These are phyloP conservation scores for Ettlia oleoabundans DNA, from an alignment of 139 green algal species.

Conservation along the genomic window DNA sequence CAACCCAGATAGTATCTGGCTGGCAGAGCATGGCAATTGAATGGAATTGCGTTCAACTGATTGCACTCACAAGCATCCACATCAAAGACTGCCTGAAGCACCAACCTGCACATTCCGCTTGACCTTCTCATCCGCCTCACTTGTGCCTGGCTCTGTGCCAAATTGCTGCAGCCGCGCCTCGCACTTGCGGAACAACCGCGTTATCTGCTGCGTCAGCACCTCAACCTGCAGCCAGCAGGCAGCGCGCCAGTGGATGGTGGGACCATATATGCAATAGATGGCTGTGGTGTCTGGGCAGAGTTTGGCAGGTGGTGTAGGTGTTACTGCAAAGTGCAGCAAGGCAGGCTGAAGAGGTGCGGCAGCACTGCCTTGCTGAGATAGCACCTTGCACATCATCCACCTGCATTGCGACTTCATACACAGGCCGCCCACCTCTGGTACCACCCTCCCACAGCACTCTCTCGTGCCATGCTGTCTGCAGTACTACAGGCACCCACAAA, in stretches of 20 bases:
- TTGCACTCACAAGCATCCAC: no score
- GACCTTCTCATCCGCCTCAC: conserved; percentile 60
- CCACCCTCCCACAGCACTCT: background rate
- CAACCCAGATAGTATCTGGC: no score
- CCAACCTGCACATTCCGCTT: conserved; percentile 33
- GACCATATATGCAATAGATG: no score
- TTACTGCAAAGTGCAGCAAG: background rate
- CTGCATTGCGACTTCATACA: background rate
- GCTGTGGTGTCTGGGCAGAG: no score
- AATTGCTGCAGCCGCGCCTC: conserved; percentile 63
- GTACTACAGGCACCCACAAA: background rate
- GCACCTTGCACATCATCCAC: background rate
- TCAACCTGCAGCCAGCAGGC: conserved; percentile 30
- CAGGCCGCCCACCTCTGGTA: no score
- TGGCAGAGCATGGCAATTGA: no score
- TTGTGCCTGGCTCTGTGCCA: conserved; percentile 8
- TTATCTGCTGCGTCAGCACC: conserved; percentile 68
- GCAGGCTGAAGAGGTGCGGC: background rate
- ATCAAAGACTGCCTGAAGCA: no score
- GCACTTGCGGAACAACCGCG: conserved; percentile 60
- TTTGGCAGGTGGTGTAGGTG: background rate
- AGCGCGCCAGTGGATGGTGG: background rate
- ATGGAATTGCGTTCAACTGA: no score
- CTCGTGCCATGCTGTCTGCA: background rate
- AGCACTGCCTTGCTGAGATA: background rate